phyloP scores from a whole-genome alignment of 176 grass and related monocot genomes.

The Echinochloa phyllopogon region DNA sequence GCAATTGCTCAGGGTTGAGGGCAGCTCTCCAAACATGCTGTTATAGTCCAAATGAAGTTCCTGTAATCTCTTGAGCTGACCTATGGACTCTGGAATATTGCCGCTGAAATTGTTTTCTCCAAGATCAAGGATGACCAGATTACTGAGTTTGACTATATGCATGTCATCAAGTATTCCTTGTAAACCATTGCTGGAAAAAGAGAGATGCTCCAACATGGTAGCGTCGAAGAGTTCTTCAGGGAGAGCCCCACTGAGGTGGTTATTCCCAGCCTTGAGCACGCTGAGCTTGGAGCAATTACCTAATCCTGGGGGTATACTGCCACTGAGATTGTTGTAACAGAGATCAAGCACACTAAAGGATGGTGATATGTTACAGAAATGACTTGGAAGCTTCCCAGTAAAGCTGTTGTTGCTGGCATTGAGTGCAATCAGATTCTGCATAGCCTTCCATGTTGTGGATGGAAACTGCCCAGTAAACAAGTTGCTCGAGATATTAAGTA shows the following conservation, averaged over 20 bases:
- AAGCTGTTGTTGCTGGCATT: conserved; percentile 61
- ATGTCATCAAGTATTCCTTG: neutral
- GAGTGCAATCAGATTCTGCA: conserved; percentile 24
- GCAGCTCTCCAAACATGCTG: conserved; percentile 25
- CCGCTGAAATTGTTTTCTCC: conserved; percentile 19
- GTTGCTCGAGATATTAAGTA: conserved; percentile 65
- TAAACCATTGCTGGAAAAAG: conserved; percentile 30
- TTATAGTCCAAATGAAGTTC: conserved; percentile 33
- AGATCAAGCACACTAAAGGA: conserved; percentile 25
- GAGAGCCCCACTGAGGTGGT: conserved; percentile 29
- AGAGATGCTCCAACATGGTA: neutral
- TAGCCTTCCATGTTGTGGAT: conserved; percentile 18
- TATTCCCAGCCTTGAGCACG: conserved; percentile 39
- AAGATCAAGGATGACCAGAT: conserved; percentile 35
- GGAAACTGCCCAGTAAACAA: conserved; percentile 39
- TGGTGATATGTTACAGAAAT: conserved; percentile 30
- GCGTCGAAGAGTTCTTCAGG: conserved; percentile 47
- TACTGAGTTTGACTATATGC: neutral
- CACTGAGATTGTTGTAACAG: conserved; percentile 36
- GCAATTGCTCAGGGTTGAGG: neutral
- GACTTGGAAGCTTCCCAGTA: conserved; percentile 16
- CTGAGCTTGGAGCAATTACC: conserved; percentile 35
- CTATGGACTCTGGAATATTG: conserved; percentile 18
- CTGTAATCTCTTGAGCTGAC: conserved; percentile 37
- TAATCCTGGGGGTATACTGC: neutral